A percentile compares a stretch with the other conserved stretches of the same genome.
Evolutionary conservation across 352 stramenopile species (phyloP).

Genomic region (Globisporangium viniferum): DNA sequence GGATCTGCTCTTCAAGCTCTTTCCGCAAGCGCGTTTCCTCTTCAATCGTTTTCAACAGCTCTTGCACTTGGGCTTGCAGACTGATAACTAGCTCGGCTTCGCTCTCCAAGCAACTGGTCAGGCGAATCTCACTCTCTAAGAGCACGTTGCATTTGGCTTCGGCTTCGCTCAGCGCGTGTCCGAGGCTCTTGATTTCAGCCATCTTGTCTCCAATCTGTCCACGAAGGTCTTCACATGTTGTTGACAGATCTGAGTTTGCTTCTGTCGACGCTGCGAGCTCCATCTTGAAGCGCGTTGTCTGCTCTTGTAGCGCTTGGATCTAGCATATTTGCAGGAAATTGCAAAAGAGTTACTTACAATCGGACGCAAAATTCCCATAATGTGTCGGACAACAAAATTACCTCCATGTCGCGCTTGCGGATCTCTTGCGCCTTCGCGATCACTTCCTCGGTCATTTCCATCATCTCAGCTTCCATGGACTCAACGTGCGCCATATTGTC

Average conservation of each 20-base stretch:
- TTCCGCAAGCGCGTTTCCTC: constrained; percentile 31
- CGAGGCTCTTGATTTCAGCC: constrained; percentile 25
- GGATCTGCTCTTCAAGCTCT: constrained; percentile 39
- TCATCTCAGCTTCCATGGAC: constrained; percentile 73
- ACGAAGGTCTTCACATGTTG: constrained; percentile 36
- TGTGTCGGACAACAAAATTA: constrained; percentile 11
- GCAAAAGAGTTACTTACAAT: constrained; percentile 1
- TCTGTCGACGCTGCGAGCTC: constrained; percentile 44
- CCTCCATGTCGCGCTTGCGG: constrained; percentile 51
- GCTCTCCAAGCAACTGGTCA: constrained; percentile 35
- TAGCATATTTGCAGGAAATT: constrained; percentile 5
- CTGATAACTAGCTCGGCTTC: constrained; percentile 38
- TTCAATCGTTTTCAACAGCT: constrained; percentile 35
- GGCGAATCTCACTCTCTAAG: constrained; percentile 43
- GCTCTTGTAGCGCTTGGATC: constrained; percentile 53
- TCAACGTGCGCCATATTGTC: constrained; percentile 61
- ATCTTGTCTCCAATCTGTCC: constrained; percentile 33
- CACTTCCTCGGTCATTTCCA: constrained; percentile 75
- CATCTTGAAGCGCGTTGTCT: constrained; percentile 39
- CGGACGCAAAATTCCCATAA: constrained; percentile 1
- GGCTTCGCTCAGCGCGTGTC: constrained; percentile 35
- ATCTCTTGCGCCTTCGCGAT: constrained; percentile 76
- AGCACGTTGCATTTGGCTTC: constrained; percentile 54
- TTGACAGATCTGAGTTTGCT: constrained; percentile 44
- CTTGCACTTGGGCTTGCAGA: constrained; percentile 46